Evolutionary conservation across 208 protist species (phyloP).

Genomic region (Porcisia hertigi): DNA sequence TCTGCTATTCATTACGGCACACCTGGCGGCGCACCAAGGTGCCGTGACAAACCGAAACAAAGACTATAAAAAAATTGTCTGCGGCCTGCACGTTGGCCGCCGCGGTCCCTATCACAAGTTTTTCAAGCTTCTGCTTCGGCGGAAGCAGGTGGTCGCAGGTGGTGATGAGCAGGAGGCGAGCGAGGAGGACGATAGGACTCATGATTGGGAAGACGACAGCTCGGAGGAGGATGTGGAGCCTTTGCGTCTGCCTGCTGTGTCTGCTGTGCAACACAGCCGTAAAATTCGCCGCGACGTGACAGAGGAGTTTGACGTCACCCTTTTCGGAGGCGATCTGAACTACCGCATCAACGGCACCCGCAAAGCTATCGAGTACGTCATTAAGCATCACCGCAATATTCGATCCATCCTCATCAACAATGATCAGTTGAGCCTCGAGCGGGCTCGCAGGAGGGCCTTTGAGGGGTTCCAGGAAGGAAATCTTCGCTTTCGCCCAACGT

Average conservation of each 20-base stretch:
- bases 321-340: conserved; percentile 96
- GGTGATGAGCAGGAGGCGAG: conserved; percentile 20
- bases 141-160: conserved; percentile 5
- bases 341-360: conserved; percentile 93
- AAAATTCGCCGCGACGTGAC: conserved; percentile 66
- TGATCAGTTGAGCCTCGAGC: conserved; percentile 92
- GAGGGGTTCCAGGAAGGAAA: conserved; percentile 84
- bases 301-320: conserved; percentile 89
- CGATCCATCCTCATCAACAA: conserved; percentile 81
- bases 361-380: conserved; percentile 77
- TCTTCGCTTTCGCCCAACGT: conserved; percentile 92
- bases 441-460: conserved; percentile 76
- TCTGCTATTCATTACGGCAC: conserved; percentile 88
- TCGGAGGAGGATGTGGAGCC: conserved; percentile 12
- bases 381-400: conserved; percentile 61
- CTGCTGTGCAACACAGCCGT: neutral
- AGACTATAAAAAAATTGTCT: conserved; percentile 81
- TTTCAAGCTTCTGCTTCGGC: conserved; percentile 26
- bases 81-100: conserved; percentile 42
- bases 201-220: conserved; percentile 9
- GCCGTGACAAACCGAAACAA: conserved; percentile 78
- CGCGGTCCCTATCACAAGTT: conserved; percentile 43
- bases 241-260: conserved; percentile 20
- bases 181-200: conserved; percentile 2
- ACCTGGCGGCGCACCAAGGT: conserved; percentile 91